phyloP scores from a whole-genome alignment of 1,284 basidiomycete species.

The Phlebopus sp. region DNA sequence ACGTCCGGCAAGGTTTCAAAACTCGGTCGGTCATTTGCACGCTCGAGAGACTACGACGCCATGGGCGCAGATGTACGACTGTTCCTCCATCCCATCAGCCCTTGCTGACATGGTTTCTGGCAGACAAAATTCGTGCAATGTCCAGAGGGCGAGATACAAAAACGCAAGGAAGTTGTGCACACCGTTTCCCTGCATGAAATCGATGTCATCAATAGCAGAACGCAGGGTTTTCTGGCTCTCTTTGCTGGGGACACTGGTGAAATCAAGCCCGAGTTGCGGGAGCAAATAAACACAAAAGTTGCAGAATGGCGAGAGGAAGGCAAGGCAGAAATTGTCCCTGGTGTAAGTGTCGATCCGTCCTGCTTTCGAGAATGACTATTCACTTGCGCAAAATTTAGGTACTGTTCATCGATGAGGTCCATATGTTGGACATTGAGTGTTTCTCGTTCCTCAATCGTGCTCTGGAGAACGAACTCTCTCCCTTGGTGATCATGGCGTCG shows the following conservation, averaged over 20 bases:
- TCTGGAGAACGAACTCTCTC: slow-evolving; percentile 89
- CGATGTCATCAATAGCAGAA: slow-evolving; percentile 98
- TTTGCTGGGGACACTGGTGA: slow-evolving; percentile 95
- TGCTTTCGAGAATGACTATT: background rate
- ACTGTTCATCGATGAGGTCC: slow-evolving; percentile 92
- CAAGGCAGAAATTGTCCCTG: slow-evolving; percentile 96
- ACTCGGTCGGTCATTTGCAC: slow-evolving; percentile 92
- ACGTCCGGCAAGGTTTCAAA: slow-evolving; percentile 97
- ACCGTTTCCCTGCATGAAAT: slow-evolving; percentile 98
- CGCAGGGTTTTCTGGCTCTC: slow-evolving; percentile 83
- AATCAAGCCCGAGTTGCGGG: slow-evolving; percentile 95
- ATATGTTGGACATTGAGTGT: slow-evolving; percentile 99
- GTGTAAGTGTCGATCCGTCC: slow-evolving; percentile 54
- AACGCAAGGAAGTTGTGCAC: slow-evolving; percentile 94
- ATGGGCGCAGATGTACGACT: slow-evolving; percentile 92
- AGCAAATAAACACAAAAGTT: slow-evolving; percentile 96
- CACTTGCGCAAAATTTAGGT: slow-evolving; percentile 47
- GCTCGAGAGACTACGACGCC: slow-evolving; percentile 97
- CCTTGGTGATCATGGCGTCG: slow-evolving; percentile 97
- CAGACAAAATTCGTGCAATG: slow-evolving; percentile 98
- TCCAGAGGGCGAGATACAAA: slow-evolving; percentile 97
- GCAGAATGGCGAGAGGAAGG: slow-evolving; percentile 98
- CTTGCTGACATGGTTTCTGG: background rate
- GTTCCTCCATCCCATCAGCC: slow-evolving; percentile 1
- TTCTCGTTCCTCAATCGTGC: slow-evolving; percentile 98